Percentiles rank a stretch among this genome's conserved stretches.
Conservation (phyloP, 352 stramenopile species). For the Globisporangium perplexum region DNA sequence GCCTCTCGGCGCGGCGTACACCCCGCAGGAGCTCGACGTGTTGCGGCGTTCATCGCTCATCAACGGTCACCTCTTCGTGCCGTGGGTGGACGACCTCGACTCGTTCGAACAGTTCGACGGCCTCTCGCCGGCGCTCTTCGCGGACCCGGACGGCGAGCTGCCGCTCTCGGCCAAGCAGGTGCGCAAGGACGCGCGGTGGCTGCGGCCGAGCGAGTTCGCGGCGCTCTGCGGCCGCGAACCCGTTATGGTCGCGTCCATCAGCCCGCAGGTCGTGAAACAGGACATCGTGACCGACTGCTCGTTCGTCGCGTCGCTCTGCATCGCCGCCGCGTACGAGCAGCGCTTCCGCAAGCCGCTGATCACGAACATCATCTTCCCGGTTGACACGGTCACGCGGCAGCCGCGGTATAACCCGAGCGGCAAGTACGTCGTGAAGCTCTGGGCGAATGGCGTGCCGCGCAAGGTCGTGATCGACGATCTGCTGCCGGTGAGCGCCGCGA, state of each 20-base stretch:
- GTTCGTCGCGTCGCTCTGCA: slow-evolving; percentile 91
- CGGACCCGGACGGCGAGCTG: slow-evolving; percentile 65
- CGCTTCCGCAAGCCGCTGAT: slow-evolving; percentile 90
- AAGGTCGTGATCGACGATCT: slow-evolving; percentile 95
- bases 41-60: slow-evolving; percentile 77
- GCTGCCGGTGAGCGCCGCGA: slow-evolving; percentile 82
- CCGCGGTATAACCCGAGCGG: slow-evolving; percentile 88
- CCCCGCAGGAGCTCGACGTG: slow-evolving; percentile 63
- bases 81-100: slow-evolving; percentile 72
- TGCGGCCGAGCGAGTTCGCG: slow-evolving; percentile 60
- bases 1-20: slow-evolving; percentile 34
- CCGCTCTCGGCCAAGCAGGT: slow-evolving; percentile 65
- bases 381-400: slow-evolving; percentile 63
- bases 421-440: slow-evolving; percentile 97
- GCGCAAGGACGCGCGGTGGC: slow-evolving; percentile 54
- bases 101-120: slow-evolving; percentile 47
- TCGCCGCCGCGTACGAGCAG: slow-evolving; percentile 88
- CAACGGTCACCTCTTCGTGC: slow-evolving; percentile 80
- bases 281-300: slow-evolving; percentile 92
- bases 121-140: slow-evolving; percentile 32
- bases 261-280: slow-evolving; percentile 74
- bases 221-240: slow-evolving; percentile 36
- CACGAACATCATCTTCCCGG: slow-evolving; percentile 94
- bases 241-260: slow-evolving; percentile 71
- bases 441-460: slow-evolving; percentile 91